Evolutionary conservation across 106 monocot species (phyloP), one percentile per base, ranked within the genome.

Genomic region (Dioscorea dumetorum): DNA sequence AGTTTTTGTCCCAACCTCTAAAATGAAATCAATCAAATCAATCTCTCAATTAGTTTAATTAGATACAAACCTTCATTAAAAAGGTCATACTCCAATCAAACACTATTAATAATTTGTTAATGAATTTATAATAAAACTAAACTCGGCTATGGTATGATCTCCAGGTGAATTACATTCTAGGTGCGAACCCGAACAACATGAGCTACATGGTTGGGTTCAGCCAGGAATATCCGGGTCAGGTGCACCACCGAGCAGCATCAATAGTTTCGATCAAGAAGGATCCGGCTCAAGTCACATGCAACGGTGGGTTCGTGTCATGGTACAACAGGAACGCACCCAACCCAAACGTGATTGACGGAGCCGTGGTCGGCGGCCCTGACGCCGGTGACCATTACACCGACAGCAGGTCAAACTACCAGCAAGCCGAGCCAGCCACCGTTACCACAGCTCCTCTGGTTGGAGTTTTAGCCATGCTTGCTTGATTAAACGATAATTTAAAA

Each of bases 201-300:
- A 84, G 80, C 67, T 84, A 84, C 66, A 58, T 84, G 70, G 80
- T 84, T 11, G 84, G 84, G 0, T 80, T 61, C 24, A 80, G 84
- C 6, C 50, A 54, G 7, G 73, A 56, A 24, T 84, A 77, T 22
- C 84, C 84, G 0, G 58, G 9, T 16, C 35, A 66, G 24, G 77
- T 80, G 51, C 84, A 84, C 73, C 84, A 84, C 32, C 49, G 80
- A 19, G 84, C 70, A 12, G 80, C 84, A 0, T 84, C 84, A 10
- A 80, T 77, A 19, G 73, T 77, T 61, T 74, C 84, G 0, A 20
- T 70, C 22, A 80, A 74, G 77, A 62, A 70, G 63, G 60, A 67
- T 69, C 52, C 23, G 31, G 72, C 56, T 28, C 73, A 67, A 33
- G 70, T 81, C 15, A 75, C 76, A 5, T 84, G 77, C 70, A 60